Evolutionary conservation across 805 yeast species (phyloP).

Genomic region (Groenewaldozyma salmanticensis): DNA sequence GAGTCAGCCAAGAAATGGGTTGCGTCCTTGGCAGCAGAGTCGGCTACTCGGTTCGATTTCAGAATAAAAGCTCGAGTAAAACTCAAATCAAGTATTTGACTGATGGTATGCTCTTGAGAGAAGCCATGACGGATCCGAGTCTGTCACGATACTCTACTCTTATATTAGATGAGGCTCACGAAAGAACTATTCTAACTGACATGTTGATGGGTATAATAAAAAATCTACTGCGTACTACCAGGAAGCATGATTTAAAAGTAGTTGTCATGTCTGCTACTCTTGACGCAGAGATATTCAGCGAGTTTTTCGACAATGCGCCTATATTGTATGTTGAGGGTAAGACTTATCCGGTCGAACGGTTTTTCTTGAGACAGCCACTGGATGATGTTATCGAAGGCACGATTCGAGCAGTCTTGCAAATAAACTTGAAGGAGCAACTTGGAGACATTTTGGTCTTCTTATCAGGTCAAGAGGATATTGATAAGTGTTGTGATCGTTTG

Average conservation of each 20-base stretch:
- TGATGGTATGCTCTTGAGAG: conserved; percentile 95
- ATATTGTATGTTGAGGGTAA: conserved; percentile 84
- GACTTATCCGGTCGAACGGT: conserved; percentile 70
- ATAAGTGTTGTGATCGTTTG: conserved; percentile 60
- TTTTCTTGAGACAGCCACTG: conserved; percentile 50
- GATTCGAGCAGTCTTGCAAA: conserved; percentile 63
- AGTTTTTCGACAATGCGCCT: conserved; percentile 68
- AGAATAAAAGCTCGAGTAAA: conserved; percentile 46
- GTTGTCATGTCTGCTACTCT: conserved; percentile 95
- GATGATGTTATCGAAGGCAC: conserved; percentile 81
- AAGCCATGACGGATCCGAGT: conserved; percentile 64
- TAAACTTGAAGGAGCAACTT: conserved; percentile 59
- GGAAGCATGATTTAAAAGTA: conserved; percentile 47
- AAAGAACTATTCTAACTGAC: conserved; percentile 87
- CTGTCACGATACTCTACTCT: conserved; percentile 63
- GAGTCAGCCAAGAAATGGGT: conserved; percentile 87
- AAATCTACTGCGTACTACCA: conserved; percentile 43
- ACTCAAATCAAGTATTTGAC: conserved; percentile 82
- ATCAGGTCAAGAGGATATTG: conserved; percentile 97
- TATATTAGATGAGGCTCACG: conserved; percentile 95
- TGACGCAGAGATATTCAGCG: conserved; percentile 77
- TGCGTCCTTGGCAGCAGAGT: conserved; percentile 67
- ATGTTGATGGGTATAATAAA: conserved; percentile 81
- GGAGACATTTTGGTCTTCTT: conserved; percentile 92
- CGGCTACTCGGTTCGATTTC: conserved; percentile 90